Base-by-base conservation (phyloP, 257 asterid genomes). In the Scutellaria galericulata region DNA sequence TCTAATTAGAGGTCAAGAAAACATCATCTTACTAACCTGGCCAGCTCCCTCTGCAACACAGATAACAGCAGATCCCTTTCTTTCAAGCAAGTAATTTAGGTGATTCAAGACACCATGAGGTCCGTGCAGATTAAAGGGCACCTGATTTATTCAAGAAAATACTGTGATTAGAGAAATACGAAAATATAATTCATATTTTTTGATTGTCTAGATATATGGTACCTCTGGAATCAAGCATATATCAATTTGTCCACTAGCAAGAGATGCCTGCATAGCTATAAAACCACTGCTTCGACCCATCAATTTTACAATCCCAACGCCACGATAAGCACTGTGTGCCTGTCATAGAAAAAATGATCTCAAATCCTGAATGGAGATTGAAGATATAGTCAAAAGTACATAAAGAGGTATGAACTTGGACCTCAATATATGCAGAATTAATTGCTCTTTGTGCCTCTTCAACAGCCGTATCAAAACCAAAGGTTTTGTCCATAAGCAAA, bases 41-140 rank as follows among this genome's bases (percentile, higher is more conserved):
- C 98, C 99, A 78, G 97, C 97, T 76, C 99, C 99, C 84, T 95
- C 99, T 24, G 99, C 99, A 72, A 84, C 93, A 81, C 99, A 95
- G 62, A 95, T 78, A 41, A 95, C 99, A 57, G 99, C 99, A 65
- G 98, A 95, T 68, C 98, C 98, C 85, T 95, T 92, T 59, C 88
- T 87, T 70, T 88, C 96, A 4, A 95, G 93, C 60, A 95, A 86
- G 86, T 95, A 87, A 79, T 87, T 85, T 62, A 95, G 85, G 85
- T 95, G 98, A 54, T 73, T 83, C 77, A 95, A 71, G 48, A 95
- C 89, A 76, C 99, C 99, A 78, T 95, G 97, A 70, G 98, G 98
- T 47, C 99, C 99, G 55, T 95, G 90, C 76, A 95, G 77, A 81
- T 95, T 81, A 80, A 95, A 92, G 41, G 88, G 90, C 10, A 94